Evolutionary conservation across 306 rosid genomes (phyloP).

Genomic region (Rosa multiflora): DNA sequence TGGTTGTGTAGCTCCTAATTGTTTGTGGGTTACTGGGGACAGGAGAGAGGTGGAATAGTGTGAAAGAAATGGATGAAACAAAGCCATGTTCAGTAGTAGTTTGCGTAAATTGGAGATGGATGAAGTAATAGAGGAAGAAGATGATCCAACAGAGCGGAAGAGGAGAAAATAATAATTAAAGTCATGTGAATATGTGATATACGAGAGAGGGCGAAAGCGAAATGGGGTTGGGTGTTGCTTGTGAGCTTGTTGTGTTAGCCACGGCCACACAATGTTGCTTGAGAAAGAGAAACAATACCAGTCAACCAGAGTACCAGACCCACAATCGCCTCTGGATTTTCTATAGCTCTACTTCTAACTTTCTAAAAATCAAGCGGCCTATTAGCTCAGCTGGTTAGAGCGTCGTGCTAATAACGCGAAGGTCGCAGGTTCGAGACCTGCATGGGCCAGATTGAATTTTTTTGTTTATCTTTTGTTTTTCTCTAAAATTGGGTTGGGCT

Average conservation of each 20-base stretch:
- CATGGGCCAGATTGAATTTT: not conserved
- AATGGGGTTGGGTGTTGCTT: conserved; percentile 27
- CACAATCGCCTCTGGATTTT: not conserved
- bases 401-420: not conserved
- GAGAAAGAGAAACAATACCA: rapidly evolving
- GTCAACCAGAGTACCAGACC: not conserved
- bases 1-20: conserved; percentile 14
- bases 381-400: not conserved
- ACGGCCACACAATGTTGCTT: conserved; percentile 30
- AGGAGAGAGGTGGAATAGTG: conserved; percentile 24
- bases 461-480: too few relatives aligned
- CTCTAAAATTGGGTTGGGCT: too few relatives aligned
- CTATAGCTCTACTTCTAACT: too few relatives aligned
- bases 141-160: not conserved
- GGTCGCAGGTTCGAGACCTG: conserved; percentile 4
- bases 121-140: not conserved
- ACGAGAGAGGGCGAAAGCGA: not conserved
- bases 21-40: conserved; percentile 12
- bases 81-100: conserved; percentile 32
- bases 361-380: not conserved
- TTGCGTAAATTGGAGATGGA: not conserved
- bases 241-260: not conserved
- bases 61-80: conserved; percentile 32
- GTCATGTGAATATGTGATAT: conserved; percentile 13
- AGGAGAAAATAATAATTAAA: not conserved